Evolutionary conservation across 306 rosid species (phyloP), one percentile per base, ranked within the genome.

Genomic region (Rosa chinensis): DNA sequence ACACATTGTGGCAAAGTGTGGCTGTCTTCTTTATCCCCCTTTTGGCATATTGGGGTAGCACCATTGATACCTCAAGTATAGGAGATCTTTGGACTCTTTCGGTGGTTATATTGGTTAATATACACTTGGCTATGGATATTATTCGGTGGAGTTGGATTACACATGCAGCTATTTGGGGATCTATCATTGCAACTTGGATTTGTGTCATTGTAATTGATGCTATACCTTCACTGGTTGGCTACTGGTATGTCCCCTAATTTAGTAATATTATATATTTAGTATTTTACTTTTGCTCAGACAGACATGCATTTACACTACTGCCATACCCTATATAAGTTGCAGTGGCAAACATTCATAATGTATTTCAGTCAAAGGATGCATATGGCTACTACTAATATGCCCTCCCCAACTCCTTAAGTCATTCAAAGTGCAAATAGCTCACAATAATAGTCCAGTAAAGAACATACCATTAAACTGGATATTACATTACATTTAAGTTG

Each of bases 31-130:
- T 87, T 69, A 70, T 73, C 82, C 96, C 99, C 75, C 89, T 90
- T 63, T 32, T 91, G 3, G 96, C 98, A 32, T 91, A 89, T 73
- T 85, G 97, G 98, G 86, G 73, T 48, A 93, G 88, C 86, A 72
- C 82, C 1, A 59, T 90, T 35, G 98, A 93, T 82, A 58, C 84
- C 43, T 77, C 96, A 47, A 88, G 99, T 79, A 84, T 95, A 40
- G 99, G 99, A 77, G 98, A 95, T 86, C 99, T 95, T 73, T 95
- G 99, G 99, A 92, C 93, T 17, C 89, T 95, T 67, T 84, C 96
- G 9, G 84, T 90, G 70, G 99, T 92, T 78, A 86, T 95, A 75
- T 59, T 93, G 84, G 99, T 93, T 45, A 95, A 95, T 83, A 72
- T 93, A 70, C 98, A 95, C 85, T 86, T 95, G 89, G 96, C 99